Evolutionary conservation across 176 grass and related monocot genomes (phyloP).

Genomic region (Musa beccarii): DNA sequence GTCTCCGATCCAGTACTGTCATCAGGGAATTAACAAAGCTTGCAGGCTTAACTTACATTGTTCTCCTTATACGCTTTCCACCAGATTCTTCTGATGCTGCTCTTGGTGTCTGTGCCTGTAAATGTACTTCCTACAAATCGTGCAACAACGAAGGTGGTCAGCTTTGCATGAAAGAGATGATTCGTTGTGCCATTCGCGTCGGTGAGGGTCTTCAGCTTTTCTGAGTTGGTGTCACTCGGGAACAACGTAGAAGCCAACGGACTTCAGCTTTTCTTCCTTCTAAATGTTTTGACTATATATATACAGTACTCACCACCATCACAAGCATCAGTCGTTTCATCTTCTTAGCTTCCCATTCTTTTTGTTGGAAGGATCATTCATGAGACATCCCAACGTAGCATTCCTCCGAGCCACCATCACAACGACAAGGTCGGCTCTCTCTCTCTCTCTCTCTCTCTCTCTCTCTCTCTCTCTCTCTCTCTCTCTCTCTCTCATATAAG

Average conservation of each 20-base stretch:
- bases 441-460: no score
- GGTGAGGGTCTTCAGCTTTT: background rate
- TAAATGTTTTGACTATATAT: background rate
- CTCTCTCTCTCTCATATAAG: no score
- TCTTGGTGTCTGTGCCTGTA: background rate
- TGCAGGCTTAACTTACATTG: slow-evolving; percentile 29
- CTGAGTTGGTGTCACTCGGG: slow-evolving; percentile 1
- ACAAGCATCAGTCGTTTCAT: no score
- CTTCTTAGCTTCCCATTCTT: no score
- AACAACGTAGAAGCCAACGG: slow-evolving; percentile 24
- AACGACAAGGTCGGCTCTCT: no score
- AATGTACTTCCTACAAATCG: background rate
- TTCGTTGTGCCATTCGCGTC: background rate
- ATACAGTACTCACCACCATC: no score
- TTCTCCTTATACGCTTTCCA: slow-evolving; percentile 42
- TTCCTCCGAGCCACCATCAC: no score
- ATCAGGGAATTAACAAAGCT: slow-evolving; percentile 33
- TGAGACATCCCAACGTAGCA: no score
- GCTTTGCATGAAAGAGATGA: background rate
- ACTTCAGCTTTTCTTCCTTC: slow-evolving; percentile 24
- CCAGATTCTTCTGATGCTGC: slow-evolving; percentile 39
- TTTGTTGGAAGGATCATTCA: no score
- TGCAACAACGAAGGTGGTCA: slow-evolving; percentile 10
- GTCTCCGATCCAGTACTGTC: slow-evolving; percentile 22
- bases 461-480: no score